phyloP scores from a whole-genome alignment of 768 basidiomycete genomes.

The Trametopsis cervina region DNA sequence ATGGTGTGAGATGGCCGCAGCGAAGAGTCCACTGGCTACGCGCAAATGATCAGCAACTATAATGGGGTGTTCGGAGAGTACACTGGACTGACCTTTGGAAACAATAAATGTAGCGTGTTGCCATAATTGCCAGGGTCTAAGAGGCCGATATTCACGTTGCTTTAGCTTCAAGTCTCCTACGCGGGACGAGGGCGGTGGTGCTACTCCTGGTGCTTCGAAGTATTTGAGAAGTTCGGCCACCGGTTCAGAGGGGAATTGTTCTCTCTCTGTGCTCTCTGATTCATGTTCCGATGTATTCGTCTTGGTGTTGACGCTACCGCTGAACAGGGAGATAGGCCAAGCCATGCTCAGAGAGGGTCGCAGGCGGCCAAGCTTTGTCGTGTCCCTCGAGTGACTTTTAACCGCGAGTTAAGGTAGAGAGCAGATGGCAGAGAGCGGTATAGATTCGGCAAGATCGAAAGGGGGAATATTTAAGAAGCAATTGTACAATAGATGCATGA shows the following conservation, averaged over 20 bases:
- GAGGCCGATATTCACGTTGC: constrained; percentile 43
- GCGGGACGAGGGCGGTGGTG: constrained; percentile 65
- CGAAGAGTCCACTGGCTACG: constrained; percentile 40
- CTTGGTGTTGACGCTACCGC: background rate
- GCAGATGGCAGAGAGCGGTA: background rate
- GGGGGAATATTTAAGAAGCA: background rate
- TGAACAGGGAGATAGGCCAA: constrained; percentile 21
- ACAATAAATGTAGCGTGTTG: constrained; percentile 46
- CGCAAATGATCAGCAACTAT: constrained; percentile 3
- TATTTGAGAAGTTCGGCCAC: constrained; percentile 31
- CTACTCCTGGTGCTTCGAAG: constrained; percentile 61
- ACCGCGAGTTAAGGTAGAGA: background rate
- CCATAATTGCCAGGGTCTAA: constrained; percentile 67
- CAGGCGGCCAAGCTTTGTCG: background rate
- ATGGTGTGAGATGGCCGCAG: constrained; percentile 71
- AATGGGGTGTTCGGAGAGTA: constrained; percentile 31
- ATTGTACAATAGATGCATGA: too few species aligned
- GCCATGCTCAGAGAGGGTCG: constrained; percentile 7
- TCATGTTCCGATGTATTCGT: background rate
- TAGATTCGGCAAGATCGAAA: background rate
- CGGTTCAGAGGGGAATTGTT: background rate
- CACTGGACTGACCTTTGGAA: constrained; percentile 47
- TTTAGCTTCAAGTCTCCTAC: constrained; percentile 59
- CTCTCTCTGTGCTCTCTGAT: background rate
- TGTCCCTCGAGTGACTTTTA: background rate